Conservation (phyloP, 495 filamentous ascomycete species). For the Neurospora sp. region DNA sequence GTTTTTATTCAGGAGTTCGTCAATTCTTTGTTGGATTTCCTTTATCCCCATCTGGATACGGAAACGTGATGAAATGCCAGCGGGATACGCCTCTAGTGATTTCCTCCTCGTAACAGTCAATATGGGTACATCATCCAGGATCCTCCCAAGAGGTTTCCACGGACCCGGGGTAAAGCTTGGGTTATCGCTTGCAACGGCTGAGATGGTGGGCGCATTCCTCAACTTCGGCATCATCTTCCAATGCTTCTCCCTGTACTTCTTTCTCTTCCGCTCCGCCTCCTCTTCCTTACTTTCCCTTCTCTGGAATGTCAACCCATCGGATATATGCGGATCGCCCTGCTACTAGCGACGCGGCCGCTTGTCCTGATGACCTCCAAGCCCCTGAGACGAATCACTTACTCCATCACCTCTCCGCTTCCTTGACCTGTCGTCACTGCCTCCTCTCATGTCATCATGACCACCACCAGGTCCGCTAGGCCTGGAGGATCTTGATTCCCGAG, state of each 20-base stretch:
- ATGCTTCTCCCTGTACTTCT: background rate
- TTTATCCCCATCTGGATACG: background rate
- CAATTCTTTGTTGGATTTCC: background rate
- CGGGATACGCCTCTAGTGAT: background rate
- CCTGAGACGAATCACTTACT: conserved; percentile 5
- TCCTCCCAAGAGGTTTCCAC: background rate
- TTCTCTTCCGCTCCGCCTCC: background rate
- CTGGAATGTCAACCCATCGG: background rate
- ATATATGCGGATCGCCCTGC: background rate
- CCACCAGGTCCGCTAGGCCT: conserved; percentile 5
- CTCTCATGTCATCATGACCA: conserved; percentile 10
- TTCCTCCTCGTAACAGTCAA: background rate
- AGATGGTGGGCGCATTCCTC: background rate
- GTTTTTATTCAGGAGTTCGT: background rate
- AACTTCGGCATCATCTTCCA: background rate
- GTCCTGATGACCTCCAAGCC: conserved; percentile 15
- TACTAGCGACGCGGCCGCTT: conserved; percentile 23
- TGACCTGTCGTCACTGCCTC: conserved; percentile 16
- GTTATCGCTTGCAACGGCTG: background rate
- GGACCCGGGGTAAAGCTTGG: background rate
- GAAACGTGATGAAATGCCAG: background rate
- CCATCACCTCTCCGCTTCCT: conserved; percentile 27
- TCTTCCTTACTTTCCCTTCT: background rate
- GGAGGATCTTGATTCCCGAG: conserved; percentile 18
- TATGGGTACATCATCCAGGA: background rate